Percentiles rank a stretch among this genome's conserved stretches.
phyloP scores from a whole-genome alignment of 371 early-diverging fungal species.

The Rhizomucor miehei region DNA sequence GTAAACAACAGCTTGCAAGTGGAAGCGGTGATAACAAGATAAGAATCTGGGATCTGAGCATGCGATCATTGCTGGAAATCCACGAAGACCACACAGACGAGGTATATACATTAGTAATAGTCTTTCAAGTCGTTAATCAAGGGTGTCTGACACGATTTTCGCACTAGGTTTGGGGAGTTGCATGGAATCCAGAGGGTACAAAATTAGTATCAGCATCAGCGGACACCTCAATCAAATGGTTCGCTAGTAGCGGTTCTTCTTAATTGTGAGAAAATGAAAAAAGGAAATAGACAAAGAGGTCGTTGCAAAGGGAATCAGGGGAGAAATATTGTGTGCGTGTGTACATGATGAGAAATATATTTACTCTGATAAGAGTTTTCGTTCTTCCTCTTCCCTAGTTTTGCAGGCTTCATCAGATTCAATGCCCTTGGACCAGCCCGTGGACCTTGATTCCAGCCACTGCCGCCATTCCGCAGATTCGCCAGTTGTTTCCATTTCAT shows the following conservation, averaged over 20 bases:
- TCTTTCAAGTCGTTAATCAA: neutral
- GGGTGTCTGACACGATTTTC: neutral
- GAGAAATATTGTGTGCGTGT: neutral
- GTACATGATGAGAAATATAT: too few relatives aligned
- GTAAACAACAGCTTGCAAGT: conserved; percentile 71
- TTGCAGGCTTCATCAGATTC: conserved; percentile 20
- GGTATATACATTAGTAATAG: conserved; percentile 22
- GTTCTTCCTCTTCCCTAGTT: conserved; percentile 28
- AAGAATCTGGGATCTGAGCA: conserved; percentile 79
- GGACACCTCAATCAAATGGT: conserved; percentile 59
- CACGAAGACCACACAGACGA: conserved; percentile 79
- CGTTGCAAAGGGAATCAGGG: neutral
- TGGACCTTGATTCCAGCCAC: conserved; percentile 28
- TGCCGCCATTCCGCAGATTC: conserved; percentile 9
- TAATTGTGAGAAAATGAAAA: neutral
- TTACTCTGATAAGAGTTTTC: conserved; percentile 13
- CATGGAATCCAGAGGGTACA: conserved; percentile 76
- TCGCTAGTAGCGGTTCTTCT: conserved; percentile 48
- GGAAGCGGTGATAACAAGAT: conserved; percentile 74
- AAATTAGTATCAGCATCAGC: conserved; percentile 75
- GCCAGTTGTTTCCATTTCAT: neutral
- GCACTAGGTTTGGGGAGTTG: conserved; percentile 69
- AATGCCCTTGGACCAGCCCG: conserved; percentile 28
- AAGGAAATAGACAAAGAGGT: neutral
- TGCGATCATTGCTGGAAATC: conserved; percentile 74